These are phyloP conservation scores for Mollisia scopiformis DNA, from an alignment of 2,329 filamentous ascomycete genomes.

Conservation along the genomic window DNA sequence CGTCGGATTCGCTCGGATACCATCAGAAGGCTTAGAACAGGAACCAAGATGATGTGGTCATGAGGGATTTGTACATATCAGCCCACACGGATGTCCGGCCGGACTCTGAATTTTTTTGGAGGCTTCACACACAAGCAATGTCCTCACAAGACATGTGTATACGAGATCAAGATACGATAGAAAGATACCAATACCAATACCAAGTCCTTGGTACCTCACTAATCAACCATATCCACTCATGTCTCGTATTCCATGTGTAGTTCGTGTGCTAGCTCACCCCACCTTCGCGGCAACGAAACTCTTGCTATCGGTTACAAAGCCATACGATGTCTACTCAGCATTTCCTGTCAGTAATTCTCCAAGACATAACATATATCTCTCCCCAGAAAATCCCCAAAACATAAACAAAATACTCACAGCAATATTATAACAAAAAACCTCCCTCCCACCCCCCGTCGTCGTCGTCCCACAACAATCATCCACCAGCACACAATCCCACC, in stretches of 20 bases:
- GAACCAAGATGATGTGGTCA: background rate
- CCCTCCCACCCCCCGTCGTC: conserved; percentile 45
- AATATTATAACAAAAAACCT: conserved; percentile 41
- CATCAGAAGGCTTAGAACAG: background rate
- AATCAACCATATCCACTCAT: background rate
- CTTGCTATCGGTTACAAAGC: conserved; percentile 28
- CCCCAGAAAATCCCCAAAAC: conserved; percentile 3
- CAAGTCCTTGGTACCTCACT: background rate
- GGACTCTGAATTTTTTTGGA: background rate
- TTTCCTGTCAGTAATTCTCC: background rate
- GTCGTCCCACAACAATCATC: conserved; percentile 58
- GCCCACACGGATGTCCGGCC: background rate
- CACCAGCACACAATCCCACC: conserved; percentile 58
- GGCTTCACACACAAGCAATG: background rate
- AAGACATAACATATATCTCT: background rate
- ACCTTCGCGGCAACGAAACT: conserved; percentile 19
- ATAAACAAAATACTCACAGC: conserved; percentile 36
- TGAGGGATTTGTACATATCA: background rate
- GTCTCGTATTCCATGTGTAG: conserved; percentile 4
- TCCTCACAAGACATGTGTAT: background rate
- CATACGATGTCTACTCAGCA: conserved; percentile 20
- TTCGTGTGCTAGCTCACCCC: background rate
- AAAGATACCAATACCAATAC: background rate
- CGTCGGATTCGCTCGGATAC: background rate
- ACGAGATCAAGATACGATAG: background rate